Conservation (phyloP, 1,139 yeast genomes). For the Geotrichum phurueaensis region DNA sequence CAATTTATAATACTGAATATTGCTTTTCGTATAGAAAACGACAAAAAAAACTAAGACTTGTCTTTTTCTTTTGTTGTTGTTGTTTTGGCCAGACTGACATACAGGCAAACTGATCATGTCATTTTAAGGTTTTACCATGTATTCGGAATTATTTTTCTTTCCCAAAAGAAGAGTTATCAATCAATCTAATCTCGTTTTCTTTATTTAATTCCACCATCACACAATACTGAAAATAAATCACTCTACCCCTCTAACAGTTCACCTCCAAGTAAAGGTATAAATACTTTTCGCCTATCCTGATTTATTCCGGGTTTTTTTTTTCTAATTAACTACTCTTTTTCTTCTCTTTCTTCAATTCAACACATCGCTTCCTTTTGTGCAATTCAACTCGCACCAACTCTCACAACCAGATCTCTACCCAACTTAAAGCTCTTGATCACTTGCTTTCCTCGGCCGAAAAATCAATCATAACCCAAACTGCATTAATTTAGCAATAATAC, state of each 20-base stretch:
- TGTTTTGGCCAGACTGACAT: neutral
- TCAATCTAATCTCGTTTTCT: slow-evolving; percentile 1
- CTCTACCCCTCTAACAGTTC: neutral
- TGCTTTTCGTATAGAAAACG: neutral
- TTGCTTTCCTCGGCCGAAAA: neutral
- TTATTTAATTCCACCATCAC: neutral
- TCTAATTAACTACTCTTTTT: neutral
- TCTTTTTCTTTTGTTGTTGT: no score
- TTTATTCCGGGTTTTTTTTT: neutral
- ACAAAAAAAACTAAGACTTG: neutral
- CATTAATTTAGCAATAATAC: neutral
- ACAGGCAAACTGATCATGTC: neutral
- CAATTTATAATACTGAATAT: neutral
- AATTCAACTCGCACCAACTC: neutral
- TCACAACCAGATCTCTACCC: neutral
- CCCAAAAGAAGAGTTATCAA: slow-evolving; percentile 1
- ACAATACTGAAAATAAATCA: neutral
- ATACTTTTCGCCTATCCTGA: neutral
- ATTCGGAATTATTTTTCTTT: neutral
- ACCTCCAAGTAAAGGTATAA: neutral
- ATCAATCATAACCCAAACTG: neutral
- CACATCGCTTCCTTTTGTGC: neutral
- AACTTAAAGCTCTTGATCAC: neutral
- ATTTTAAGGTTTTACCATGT: neutral
- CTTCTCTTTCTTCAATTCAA: neutral